Percentiles rank a stretch among this genome's conserved stretches.
Conservation (phyloP, 2,329 filamentous ascomycete genomes). For the Colletotrichum phormii region DNA sequence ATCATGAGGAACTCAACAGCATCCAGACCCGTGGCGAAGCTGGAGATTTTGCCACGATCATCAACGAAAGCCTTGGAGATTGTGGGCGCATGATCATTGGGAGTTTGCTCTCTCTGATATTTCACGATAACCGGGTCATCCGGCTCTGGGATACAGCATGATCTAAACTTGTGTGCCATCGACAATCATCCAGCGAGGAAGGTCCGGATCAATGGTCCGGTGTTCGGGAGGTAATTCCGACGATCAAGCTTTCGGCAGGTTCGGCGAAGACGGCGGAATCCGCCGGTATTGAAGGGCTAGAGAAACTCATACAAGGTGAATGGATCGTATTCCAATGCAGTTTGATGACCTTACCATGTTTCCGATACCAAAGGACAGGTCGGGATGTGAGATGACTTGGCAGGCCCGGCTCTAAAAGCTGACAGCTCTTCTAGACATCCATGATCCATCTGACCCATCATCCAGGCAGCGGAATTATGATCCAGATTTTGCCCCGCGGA, state of each 20-base stretch:
- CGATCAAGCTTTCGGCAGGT: neutral
- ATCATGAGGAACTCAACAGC: neutral
- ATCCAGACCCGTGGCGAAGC: neutral
- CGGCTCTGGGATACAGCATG: neutral
- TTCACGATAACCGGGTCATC: neutral
- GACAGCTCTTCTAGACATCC: too few species aligned
- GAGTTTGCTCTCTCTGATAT: neutral
- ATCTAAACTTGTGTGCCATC: neutral
- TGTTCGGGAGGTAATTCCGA: neutral
- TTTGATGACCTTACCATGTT: too few species aligned
- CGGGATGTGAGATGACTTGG: too few species aligned
- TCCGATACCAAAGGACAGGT: too few species aligned
- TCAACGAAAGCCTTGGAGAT: neutral
- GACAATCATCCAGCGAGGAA: neutral
- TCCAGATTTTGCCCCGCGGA: neutral
- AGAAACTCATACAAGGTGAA: neutral
- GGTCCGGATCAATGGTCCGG: neutral
- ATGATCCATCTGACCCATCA: too few species aligned
- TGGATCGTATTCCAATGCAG: too few species aligned
- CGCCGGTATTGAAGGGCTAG: neutral
- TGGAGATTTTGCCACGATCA: neutral
- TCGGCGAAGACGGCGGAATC: neutral
- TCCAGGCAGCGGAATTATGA: neutral
- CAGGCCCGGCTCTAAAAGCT: too few species aligned
- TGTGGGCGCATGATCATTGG: too few species aligned